Evolutionary conservation across 768 basidiomycete species (phyloP).

Genomic region (Hygrocybe coccinea): DNA sequence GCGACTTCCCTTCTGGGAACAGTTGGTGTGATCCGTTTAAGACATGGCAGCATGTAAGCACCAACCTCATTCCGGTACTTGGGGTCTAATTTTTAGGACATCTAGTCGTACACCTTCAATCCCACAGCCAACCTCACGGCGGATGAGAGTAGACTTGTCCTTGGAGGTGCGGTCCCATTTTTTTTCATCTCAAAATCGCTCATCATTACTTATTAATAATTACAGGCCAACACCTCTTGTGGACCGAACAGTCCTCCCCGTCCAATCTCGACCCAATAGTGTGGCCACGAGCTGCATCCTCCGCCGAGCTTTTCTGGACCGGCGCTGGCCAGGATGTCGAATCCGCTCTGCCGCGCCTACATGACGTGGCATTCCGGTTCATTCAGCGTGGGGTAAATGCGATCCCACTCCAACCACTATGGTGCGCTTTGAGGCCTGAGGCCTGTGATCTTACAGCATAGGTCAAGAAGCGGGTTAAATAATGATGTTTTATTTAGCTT

Average conservation of each 20-base stretch:
- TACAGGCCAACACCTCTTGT: constrained; percentile 59
- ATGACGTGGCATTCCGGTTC: constrained; percentile 60
- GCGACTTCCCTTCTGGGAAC: constrained; percentile 39
- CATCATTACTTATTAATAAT: background rate
- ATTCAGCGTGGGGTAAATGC: constrained; percentile 57
- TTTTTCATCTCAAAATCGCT: background rate
- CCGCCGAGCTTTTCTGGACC: constrained; percentile 77
- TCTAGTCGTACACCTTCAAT: constrained; percentile 62
- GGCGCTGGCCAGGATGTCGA: constrained; percentile 42
- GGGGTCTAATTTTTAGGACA: background rate
- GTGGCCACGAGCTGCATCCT: constrained; percentile 70
- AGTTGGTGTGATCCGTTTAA: constrained; percentile 81
- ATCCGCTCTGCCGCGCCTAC: constrained; percentile 57
- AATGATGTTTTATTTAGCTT: background rate
- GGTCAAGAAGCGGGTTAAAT: background rate
- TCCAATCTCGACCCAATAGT: constrained; percentile 61
- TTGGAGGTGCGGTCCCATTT: constrained; percentile 50
- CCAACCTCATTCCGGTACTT: no score
- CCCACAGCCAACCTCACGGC: constrained; percentile 53
- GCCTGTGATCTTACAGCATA: constrained; percentile 48
- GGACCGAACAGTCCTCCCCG: constrained; percentile 71
- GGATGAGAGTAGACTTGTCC: constrained; percentile 48
- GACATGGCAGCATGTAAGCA: constrained; percentile 63
- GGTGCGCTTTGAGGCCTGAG: constrained; percentile 64
- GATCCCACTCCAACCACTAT: constrained; percentile 61